Conservation (phyloP, 1,284 basidiomycete genomes). For the Rhodofomes roseus region DNA sequence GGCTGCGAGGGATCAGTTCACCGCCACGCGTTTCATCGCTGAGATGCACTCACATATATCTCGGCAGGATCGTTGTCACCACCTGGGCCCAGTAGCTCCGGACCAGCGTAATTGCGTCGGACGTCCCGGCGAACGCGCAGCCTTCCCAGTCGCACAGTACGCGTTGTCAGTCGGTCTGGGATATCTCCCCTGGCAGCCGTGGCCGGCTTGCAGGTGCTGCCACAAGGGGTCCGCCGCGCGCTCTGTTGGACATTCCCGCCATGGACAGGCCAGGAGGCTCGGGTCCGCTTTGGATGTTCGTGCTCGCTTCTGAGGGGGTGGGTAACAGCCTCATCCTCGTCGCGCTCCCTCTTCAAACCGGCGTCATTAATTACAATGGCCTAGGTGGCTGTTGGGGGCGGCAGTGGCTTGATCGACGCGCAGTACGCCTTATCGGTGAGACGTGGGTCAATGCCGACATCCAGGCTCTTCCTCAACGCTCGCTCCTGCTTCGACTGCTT, state of each 20-base stretch:
- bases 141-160: not conserved
- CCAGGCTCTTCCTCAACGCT: no score
- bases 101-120: not conserved
- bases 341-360: not conserved
- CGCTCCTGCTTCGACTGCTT: no score
- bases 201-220: not conserved
- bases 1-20: no score
- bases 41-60: no score
- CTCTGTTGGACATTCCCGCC: not conserved
- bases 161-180: not conserved
- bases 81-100: no score
- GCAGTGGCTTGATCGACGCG: no score
- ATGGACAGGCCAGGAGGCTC: not conserved
- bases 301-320: not conserved
- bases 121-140: not conserved
- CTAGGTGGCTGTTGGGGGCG: no score
- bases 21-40: not conserved
- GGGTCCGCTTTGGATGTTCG: no score
- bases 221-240: not conserved
- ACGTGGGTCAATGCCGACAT: no score
- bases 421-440: no score
- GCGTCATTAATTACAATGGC: not conserved
- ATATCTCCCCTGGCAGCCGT: not conserved
- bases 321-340: no score
- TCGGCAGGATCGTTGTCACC: no score